Evolutionary conservation across 768 basidiomycete species (phyloP).

Genomic region (Hydnomerulius pinastri): DNA sequence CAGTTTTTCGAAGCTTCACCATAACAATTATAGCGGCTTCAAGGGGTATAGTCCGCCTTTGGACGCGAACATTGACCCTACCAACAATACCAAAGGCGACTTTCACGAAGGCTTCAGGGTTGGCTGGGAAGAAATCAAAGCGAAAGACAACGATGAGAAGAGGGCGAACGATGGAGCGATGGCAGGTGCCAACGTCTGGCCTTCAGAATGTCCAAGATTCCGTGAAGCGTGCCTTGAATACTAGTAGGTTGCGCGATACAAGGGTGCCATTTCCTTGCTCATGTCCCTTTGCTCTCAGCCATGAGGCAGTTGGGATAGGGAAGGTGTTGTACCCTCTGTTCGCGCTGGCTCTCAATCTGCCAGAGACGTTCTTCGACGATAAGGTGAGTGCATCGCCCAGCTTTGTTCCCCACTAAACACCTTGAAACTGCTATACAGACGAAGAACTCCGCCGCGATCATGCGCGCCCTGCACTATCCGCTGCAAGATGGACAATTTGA

Average conservation of each 20-base stretch:
- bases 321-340: conserved; percentile 66
- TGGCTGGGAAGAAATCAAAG: conserved; percentile 61
- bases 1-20: conserved; percentile 57
- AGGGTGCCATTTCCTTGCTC: conserved; percentile 8
- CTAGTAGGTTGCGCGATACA: conserved; percentile 51
- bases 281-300: conserved; percentile 40
- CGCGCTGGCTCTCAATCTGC: conserved; percentile 63
- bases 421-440: conserved; percentile 40
- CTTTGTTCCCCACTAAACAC: not conserved
- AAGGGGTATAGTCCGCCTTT: conserved; percentile 74
- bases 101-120: conserved; percentile 91
- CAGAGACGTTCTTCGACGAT: conserved; percentile 64
- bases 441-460: conserved; percentile 59
- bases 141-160: conserved; percentile 26
- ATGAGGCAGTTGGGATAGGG: conserved; percentile 54
- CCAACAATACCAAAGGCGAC: conserved; percentile 70
- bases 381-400: conserved; percentile 44
- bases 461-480: conserved; percentile 76
- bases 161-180: conserved; percentile 53
- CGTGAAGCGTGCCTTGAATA: conserved; percentile 59
- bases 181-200: conserved; percentile 82
- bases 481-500: conserved; percentile 53
- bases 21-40: conserved; percentile 67
- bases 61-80: conserved; percentile 72
- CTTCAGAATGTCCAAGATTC: conserved; percentile 59